Evolutionary conservation across 805 yeast species (phyloP), one percentile per base, ranked within the genome.

Genomic region (Myxozyma monticola): DNA sequence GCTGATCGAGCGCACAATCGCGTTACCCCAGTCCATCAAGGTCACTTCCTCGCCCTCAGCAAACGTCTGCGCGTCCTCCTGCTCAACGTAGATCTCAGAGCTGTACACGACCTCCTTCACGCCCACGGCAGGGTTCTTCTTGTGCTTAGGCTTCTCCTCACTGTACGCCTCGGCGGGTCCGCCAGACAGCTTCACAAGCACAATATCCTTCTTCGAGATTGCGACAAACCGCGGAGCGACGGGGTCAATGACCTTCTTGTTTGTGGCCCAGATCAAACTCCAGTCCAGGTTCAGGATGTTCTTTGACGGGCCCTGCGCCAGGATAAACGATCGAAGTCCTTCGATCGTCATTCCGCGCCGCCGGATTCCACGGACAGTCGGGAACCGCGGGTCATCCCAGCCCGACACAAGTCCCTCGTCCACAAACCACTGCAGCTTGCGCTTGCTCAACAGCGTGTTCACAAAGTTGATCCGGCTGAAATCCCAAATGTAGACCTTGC

Each of bases 361-460:
- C 77, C 97, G 88, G 46, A 44, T 40, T 76, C 99, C 99, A 72
- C 98, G 84, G 34, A 93, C 96, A 40, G 99, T 93, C 62, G 99
- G 99, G 88, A 93, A 93, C 71, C 99, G 81, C 63, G 99, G 99
- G 71, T 93, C 99, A 67, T 93, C 97, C 99, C 99, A 93, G 74
- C 88, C 89, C 21, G 78, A 65, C 51, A 93, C 99, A 63, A 84
- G 76, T 37, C 80, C 75, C 70, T 88, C 85, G 76, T 93, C 98
- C 57, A 93, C 99, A 72, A 93, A 89, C 99, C 99, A 93, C 76
- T 95, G 99, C 68, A 93, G 78, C 77, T 93, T 93, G 76, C 99
- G 85, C 84, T 93, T 93, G 56, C 96, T 88, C 55, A 93, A 76
- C 68, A 93, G 76, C 24, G 99, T 93, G 76, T 97, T 84, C 53